phyloP scores from a whole-genome alignment of 2,329 filamentous ascomycete species.

The Alternaria alternata region DNA sequence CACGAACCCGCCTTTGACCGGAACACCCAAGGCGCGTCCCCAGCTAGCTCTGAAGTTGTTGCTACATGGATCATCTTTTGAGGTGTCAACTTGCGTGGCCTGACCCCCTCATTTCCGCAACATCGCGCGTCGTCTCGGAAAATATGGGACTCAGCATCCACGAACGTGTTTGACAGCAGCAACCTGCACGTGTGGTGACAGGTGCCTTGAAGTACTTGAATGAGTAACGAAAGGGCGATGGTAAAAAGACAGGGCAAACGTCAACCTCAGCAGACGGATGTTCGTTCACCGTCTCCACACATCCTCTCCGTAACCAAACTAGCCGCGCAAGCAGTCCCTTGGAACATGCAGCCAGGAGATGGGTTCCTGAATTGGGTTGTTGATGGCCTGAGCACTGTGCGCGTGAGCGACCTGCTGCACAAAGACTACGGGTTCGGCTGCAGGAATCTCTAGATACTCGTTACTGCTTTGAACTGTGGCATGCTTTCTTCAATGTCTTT shows the following conservation, averaged over 20 bases:
- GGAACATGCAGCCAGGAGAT: conserved; percentile 21
- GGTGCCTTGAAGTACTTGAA: not conserved
- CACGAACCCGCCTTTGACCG: not conserved
- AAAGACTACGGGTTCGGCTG: conserved; percentile 27
- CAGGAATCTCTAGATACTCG: conserved; percentile 13
- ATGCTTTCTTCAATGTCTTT: conserved; percentile 40
- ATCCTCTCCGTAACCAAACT: conserved; percentile 14
- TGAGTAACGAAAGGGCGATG: not conserved
- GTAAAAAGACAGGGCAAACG: not conserved
- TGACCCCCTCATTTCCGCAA: conserved; percentile 17
- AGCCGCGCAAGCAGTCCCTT: conserved; percentile 31
- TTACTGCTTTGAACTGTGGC: conserved; percentile 25
- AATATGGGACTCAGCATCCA: not conserved
- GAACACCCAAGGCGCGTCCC: not conserved
- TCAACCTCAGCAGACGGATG: not conserved
- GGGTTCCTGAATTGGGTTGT: conserved; percentile 20
- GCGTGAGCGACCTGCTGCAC: conserved; percentile 24
- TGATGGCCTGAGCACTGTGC: conserved; percentile 26
- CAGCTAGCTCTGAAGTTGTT: not conserved
- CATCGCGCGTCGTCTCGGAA: conserved; percentile 4
- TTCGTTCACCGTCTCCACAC: conserved; percentile 3
- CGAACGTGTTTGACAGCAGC: not conserved
- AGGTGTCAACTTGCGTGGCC: conserved; percentile 15
- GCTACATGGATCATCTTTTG: conserved; percentile 6
- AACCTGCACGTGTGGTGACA: conserved; percentile 7